These are phyloP conservation scores for Teratosphaeria epicoccoides DNA, from an alignment of 2,329 filamentous ascomycete genomes.

Conservation along the genomic window DNA sequence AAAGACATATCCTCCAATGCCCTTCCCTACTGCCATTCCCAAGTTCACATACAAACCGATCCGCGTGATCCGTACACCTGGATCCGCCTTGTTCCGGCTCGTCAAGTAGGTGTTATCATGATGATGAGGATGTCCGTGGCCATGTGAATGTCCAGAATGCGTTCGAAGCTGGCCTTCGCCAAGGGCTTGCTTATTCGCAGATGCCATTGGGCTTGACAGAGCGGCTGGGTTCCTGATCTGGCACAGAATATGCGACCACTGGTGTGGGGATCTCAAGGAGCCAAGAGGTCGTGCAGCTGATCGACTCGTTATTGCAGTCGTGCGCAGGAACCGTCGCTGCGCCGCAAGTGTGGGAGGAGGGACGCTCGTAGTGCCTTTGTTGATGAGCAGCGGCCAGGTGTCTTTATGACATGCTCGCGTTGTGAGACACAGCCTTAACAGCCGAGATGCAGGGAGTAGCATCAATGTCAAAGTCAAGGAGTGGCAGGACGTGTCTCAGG, in stretches of 20 bases:
- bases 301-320: background rate
- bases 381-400: slow-evolving; percentile 1
- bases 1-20: slow-evolving; percentile 83
- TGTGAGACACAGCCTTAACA: slow-evolving; percentile 5
- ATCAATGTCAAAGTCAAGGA: background rate
- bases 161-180: slow-evolving; percentile 17
- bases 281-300: background rate
- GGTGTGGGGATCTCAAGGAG: slow-evolving; percentile 16
- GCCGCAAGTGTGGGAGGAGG: background rate
- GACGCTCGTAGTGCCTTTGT: background rate
- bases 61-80: slow-evolving; percentile 84
- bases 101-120: slow-evolving; percentile 78
- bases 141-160: slow-evolving; percentile 27
- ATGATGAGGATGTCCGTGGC: slow-evolving; percentile 60
- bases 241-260: slow-evolving; percentile 26
- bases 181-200: slow-evolving; percentile 3
- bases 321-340: background rate
- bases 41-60: slow-evolving; percentile 84
- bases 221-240: slow-evolving; percentile 10
- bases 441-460: background rate
- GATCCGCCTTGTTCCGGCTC: slow-evolving; percentile 77
- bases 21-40: slow-evolving; percentile 88
- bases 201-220: slow-evolving; percentile 11
- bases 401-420: slow-evolving; percentile 3
- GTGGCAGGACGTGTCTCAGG: background rate